Evolutionary conservation across 2,329 filamentous ascomycete genomes (phyloP), one percentile per base, ranked within the genome.

Genomic region (Bipolaris zeicola): DNA sequence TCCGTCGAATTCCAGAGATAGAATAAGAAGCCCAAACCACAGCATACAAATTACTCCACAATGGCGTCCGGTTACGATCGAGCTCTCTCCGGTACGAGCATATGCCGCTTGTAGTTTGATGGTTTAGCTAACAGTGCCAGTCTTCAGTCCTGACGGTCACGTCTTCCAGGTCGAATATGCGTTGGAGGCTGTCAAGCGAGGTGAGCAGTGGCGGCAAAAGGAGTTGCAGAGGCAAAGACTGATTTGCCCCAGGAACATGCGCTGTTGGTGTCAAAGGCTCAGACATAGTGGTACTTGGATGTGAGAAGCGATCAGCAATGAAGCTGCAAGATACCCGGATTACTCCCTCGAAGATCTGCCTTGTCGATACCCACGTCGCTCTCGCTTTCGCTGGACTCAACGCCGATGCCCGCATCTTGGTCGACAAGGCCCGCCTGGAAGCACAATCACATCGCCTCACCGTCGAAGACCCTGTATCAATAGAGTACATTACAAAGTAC

Each of bases 111-210:
- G 58, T 48, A 43, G 50, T 57, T 38, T 38, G 37, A n/a, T 18
- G 46, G 50, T 36, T 49, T 51, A 71, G 64, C 71, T 74, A 67
- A 72, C 61, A 42, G 59, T 65, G 75, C 64, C 70, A 96, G 93
- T 96, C 77, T 97, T 97, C 75, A 98, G 94, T 86, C 95, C 95
- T 74, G 95, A 99, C 81, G 95, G 95, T 80, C 95, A 99, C 83
- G 95, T 99, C 73, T 99, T 99, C 82, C 95, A 99, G 81, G 95
- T 99, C 74, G 95, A 99, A 85, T 99, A 99, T 86, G 95, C 95
- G 54, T 90, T 96, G 68, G 95, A 99, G 82, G 95, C 95, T 67
- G 95, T 99, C 68, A 99, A 99, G 85, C 83, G 95, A 92, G 95
- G 94, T 95, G 81, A 28, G 65, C n/a, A 13, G 18, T 44, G 14